phyloP scores from a whole-genome alignment of 1,284 basidiomycete species.

The Leccinum griseonigrum region DNA sequence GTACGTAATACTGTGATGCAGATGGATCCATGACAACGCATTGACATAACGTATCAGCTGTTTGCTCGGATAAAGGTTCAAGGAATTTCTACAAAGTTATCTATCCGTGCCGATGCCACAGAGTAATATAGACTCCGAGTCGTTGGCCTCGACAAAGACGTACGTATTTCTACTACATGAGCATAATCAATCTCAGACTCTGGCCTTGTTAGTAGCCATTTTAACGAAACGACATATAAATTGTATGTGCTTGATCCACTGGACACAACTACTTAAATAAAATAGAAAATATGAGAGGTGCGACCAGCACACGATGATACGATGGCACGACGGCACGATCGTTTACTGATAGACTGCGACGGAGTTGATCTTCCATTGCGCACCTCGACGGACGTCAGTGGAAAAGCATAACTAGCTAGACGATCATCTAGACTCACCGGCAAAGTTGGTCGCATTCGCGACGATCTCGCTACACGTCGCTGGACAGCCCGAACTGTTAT shows the following conservation, averaged over 20 bases:
- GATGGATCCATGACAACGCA: too few species aligned
- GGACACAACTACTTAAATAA: not conserved
- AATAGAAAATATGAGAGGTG: not conserved
- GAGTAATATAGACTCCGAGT: not conserved
- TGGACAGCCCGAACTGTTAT: conserved; percentile 55
- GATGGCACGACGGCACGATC: not conserved
- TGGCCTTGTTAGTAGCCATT: not conserved
- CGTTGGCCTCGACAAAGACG: not conserved
- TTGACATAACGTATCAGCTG: too few species aligned
- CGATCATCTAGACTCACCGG: conserved; percentile 38
- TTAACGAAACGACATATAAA: not conserved
- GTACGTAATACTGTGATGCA: too few species aligned
- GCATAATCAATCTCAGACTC: not conserved
- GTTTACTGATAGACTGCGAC: conserved; percentile 8
- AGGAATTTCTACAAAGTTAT: not conserved
- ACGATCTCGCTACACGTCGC: conserved; percentile 68
- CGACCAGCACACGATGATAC: not conserved
- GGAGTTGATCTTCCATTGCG: conserved; percentile 44
- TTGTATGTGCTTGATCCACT: not conserved
- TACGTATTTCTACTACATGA: not conserved
- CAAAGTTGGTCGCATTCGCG: conserved; percentile 59
- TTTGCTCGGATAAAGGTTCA: not conserved
- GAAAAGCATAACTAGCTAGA: not conserved
- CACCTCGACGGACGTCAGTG: conserved; percentile 35
- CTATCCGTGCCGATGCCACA: not conserved